phyloP scores from a whole-genome alignment of 305 asterid species.

The Ilex paraguariensis region DNA sequence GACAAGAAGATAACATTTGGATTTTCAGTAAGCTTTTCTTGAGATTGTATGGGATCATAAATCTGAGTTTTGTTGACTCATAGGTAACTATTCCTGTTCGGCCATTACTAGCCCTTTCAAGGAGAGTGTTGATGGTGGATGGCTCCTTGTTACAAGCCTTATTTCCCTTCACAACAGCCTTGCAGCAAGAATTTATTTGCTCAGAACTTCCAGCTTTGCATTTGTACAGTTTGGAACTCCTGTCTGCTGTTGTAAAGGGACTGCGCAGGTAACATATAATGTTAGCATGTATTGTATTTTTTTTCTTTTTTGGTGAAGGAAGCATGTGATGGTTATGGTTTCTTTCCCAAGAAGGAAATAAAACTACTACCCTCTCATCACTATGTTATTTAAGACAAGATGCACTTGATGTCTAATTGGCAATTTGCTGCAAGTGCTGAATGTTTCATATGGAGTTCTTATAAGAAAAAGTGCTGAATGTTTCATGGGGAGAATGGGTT shows the following conservation, averaged over 20 bases:
- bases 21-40: background rate
- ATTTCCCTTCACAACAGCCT: slow-evolving; percentile 40
- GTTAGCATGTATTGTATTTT: slow-evolving; percentile 9
- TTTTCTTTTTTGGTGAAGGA: background rate
- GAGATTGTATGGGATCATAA: background rate
- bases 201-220: slow-evolving; percentile 77
- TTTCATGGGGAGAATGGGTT: too few relatives aligned
- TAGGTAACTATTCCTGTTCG: slow-evolving; percentile 74
- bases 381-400: too few relatives aligned
- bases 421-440: too few relatives aligned
- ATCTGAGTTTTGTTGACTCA: slow-evolving; percentile 1
- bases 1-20: too few relatives aligned
- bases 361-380: too few relatives aligned
- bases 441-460: too few relatives aligned
- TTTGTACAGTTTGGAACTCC: slow-evolving; percentile 59
- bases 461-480: too few relatives aligned
- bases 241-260: slow-evolving; percentile 50
- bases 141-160: slow-evolving; percentile 46
- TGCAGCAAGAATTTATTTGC: slow-evolving; percentile 63
- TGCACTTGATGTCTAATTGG: too few relatives aligned
- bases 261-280: slow-evolving; percentile 50
- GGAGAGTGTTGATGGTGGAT: slow-evolving; percentile 75
- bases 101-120: slow-evolving; percentile 51
- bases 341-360: too few relatives aligned
- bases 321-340: background rate